Evolutionary conservation across 2,329 filamentous ascomycete genomes (phyloP), one percentile per base, ranked within the genome.

Genomic region (Drechslerella dactyloides): DNA sequence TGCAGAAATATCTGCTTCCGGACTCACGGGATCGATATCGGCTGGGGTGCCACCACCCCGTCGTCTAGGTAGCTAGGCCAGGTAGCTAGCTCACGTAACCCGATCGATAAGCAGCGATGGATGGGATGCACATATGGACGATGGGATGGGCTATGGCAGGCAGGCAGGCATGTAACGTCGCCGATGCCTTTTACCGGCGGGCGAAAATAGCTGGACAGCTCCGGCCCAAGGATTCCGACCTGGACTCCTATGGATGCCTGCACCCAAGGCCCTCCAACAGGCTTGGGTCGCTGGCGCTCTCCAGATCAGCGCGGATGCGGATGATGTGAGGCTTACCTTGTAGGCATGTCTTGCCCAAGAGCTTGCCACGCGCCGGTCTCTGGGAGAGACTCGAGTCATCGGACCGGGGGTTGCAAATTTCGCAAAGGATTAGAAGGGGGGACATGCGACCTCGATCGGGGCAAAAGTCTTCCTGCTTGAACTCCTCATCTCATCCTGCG

Each of bases 51-150:
- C n/a, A 15, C 37, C 13, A 42, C 15, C 3, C 11, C 37, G 2
- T 3, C 37, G n/a, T n/a, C n/a, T n/a, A n/a, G n/a, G n/a, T n/a
- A n/a, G n/a, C n/a, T n/a, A n/a, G n/a, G n/a, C n/a, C n/a, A n/a
- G n/a, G n/a, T n/a, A n/a, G n/a, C n/a, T n/a, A 13, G 11, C 2
- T 3, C 37, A 5, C 3, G 37, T 13, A 15, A 11, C 27, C 40
- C 24, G 52, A 48, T 60, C 35, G 33, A 17, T 46, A 30, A 37
- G 56, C 54, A 33, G 50, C 55, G 27, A 33, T 33, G n/a, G n/a
- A n/a, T n/a, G n/a, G n/a, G n/a, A n/a, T n/a, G n/a, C n/a, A n/a
- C n/a, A n/a, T n/a, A n/a, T n/a, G n/a, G n/a, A n/a, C n/a, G n/a
- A n/a, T n/a, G n/a, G n/a, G n/a, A n/a, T n/a, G 27, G 8, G 27